Percentiles rank a stretch among this genome's conserved stretches.
phyloP scores from a whole-genome alignment of 306 rosid genomes.

The Prunus salicina region DNA sequence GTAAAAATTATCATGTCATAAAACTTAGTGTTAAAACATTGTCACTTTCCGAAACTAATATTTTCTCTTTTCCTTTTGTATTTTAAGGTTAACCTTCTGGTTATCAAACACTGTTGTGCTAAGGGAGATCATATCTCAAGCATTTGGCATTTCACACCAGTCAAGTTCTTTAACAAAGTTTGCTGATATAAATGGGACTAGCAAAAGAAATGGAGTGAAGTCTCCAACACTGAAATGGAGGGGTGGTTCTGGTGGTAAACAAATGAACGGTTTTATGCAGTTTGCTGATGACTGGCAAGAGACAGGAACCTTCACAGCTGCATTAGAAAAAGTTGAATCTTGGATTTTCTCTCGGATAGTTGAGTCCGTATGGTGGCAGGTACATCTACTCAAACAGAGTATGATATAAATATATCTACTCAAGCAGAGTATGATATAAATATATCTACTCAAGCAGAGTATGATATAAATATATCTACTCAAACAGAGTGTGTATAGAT shows the following conservation, averaged over 20 bases:
- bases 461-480: not conserved
- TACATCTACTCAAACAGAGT: slow-evolving; percentile 24
- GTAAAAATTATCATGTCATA: slow-evolving; percentile 33
- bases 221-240: slow-evolving; percentile 48
- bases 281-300: slow-evolving; percentile 84
- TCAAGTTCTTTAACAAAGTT: slow-evolving; percentile 39
- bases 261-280: slow-evolving; percentile 46
- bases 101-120: slow-evolving; percentile 76
- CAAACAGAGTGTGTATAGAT: not conserved
- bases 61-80: slow-evolving; percentile 20
- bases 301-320: slow-evolving; percentile 73
- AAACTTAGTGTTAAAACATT: slow-evolving; percentile 1
- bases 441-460: too few relatives aligned
- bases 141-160: slow-evolving; percentile 66
- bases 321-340: slow-evolving; percentile 81
- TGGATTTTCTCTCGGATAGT: slow-evolving; percentile 95
- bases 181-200: slow-evolving; percentile 46
- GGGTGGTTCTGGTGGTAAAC: slow-evolving; percentile 47
- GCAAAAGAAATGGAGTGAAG: slow-evolving; percentile 49
- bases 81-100: slow-evolving; percentile 87
- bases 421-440: too few relatives aligned
- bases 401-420: too few relatives aligned
- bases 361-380: slow-evolving; percentile 99
- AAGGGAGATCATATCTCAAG: slow-evolving; percentile 72
- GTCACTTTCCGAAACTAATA: slow-evolving; percentile 15